Evolutionary conservation across 768 basidiomycete species (phyloP).

Genomic region (Suillus discolor): DNA sequence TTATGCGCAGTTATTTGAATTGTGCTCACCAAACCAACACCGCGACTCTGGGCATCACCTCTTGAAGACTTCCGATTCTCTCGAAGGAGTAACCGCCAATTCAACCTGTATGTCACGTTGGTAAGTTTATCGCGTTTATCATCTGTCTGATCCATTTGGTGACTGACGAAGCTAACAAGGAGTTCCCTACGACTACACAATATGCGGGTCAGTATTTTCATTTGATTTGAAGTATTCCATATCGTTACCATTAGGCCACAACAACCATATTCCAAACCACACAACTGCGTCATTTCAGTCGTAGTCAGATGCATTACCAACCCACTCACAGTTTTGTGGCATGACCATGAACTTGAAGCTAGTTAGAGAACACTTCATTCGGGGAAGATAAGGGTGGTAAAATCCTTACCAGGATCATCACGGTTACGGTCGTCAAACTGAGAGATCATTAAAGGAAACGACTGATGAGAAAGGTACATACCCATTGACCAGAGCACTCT

Average conservation of each 20-base stretch:
- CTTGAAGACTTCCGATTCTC: background rate
- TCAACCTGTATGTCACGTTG: background rate
- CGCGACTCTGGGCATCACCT: background rate
- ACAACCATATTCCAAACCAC: background rate
- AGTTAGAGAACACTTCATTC: background rate
- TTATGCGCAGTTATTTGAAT: background rate
- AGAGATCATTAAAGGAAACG: background rate
- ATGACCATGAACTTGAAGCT: background rate
- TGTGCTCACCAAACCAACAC: background rate
- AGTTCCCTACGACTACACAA: slow-evolving; percentile 4
- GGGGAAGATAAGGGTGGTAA: too few relatives aligned
- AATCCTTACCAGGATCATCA: background rate
- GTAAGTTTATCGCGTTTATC: background rate
- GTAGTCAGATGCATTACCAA: background rate
- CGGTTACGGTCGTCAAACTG: background rate
- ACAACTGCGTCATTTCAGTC: background rate
- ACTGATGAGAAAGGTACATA: background rate
- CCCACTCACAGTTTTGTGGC: background rate
- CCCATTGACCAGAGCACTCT: background rate
- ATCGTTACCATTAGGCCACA: slow-evolving; percentile 1
- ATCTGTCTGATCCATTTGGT: background rate
- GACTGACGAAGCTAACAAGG: slow-evolving; percentile 3
- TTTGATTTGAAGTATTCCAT: background rate
- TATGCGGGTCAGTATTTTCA: background rate
- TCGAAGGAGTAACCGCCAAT: background rate